Evolutionary conservation across 768 basidiomycete species (phyloP), one percentile per base, ranked within the genome.

Genomic region (Suillus lakei): DNA sequence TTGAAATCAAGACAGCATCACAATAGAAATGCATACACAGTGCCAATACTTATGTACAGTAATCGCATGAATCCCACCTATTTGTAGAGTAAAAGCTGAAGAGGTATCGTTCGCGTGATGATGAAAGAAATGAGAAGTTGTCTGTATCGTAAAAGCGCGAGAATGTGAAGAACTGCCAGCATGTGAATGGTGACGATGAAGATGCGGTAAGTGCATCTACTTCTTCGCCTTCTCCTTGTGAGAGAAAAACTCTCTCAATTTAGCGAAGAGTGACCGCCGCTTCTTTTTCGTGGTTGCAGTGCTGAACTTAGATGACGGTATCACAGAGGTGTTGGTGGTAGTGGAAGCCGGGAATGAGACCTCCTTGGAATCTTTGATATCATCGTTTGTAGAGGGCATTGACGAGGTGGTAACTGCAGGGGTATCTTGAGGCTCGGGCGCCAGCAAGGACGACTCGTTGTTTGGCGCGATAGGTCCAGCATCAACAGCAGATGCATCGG

Each of bases 211-310:
- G 28, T 41, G 8, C 67, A 78, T 77, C 65, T 77, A 73, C 69
- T 81, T 75, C 56, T 81, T 76, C 46, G 72, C 73, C 68, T 84
- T 84, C 26, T 85, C 79, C 69, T 81, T 83, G 62, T 85, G 79
- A 41, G 74, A 71, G 69, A 90, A 89, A 7, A 88, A 70, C 46
- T 80, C 71, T 71, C 85, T 88, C 60, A 81, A 71, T 69, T 81
- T 88, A 30, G 82, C 83, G 61, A 90, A 81, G 36, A 89, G 71
- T 18, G 88, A 88, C 7, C 76, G 72, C 53, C 80, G 79, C 72
- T 87, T 89, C 79, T 88, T 87, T 64, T 82, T 78, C 18, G 72
- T 74, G n/a, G 67, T 68, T 16, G 69, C 61, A 2, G 81, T 77
- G 26, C 76, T 79, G 62, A 77, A 75, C 62, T 73, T 80, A 10